A percentile compares a stretch with the other conserved stretches of the same genome.
Evolutionary conservation across 2,329 filamentous ascomycete genomes (phyloP).

Genomic region (Colletotrichum noveboracense): DNA sequence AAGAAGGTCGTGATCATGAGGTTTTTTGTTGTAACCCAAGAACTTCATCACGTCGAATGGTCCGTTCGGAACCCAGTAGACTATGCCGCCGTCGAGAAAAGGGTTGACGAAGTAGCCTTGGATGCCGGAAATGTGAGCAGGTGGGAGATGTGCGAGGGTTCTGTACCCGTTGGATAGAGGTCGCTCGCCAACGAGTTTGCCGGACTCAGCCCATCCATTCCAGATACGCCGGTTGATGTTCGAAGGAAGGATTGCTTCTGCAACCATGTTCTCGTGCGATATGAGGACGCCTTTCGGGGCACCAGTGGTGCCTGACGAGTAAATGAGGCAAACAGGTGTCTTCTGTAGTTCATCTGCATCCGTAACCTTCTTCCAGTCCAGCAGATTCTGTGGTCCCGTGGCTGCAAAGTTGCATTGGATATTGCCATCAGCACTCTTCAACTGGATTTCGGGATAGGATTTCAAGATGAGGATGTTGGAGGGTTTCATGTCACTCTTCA

Average conservation of each 20-base stretch:
- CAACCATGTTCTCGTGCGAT: not conserved
- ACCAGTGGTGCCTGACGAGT: not conserved
- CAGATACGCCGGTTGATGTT: not conserved
- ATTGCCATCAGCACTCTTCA: not conserved
- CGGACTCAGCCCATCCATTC: not conserved
- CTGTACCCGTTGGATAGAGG: not conserved
- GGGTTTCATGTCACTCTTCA: not conserved
- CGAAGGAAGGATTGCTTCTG: not conserved
- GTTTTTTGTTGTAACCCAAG: not conserved
- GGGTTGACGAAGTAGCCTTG: constrained; percentile 11
- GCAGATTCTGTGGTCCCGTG: not conserved
- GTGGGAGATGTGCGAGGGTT: constrained; percentile 9
- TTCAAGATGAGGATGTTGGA: not conserved
- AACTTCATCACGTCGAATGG: not conserved
- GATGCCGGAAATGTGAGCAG: not conserved
- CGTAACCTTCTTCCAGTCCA: not conserved
- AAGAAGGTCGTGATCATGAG: constrained; percentile 1
- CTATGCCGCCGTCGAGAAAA: not conserved
- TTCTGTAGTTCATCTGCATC: not conserved
- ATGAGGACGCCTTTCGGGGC: not conserved
- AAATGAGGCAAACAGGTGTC: not conserved
- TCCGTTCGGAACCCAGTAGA: constrained; percentile 1
- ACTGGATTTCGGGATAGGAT: not conserved
- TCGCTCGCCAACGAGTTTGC: not conserved
- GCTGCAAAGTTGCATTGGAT: not conserved